phyloP scores from a whole-genome alignment of 176 grass and related monocot genomes.

The Raddia guianensis region DNA sequence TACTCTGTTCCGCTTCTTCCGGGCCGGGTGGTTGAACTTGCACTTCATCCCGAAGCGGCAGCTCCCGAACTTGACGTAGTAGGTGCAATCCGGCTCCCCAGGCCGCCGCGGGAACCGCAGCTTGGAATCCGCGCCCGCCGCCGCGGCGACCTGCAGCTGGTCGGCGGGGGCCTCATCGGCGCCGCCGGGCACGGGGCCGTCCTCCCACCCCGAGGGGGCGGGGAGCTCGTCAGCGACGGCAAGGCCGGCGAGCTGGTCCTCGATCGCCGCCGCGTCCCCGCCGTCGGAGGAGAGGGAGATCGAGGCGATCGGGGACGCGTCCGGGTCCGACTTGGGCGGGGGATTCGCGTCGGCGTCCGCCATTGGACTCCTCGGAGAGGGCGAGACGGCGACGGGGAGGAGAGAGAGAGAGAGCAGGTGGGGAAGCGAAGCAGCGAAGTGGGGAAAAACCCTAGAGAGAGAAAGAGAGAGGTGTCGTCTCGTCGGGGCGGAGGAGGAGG shows the following conservation, averaged over 20 bases:
- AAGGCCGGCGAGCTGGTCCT: conserved; percentile 36
- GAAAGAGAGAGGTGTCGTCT: background rate
- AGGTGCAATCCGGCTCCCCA: conserved; percentile 66
- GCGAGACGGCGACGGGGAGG: background rate
- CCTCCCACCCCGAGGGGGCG: conserved; percentile 56
- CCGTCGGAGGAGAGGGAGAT: conserved; percentile 19
- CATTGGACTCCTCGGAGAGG: conserved; percentile 37
- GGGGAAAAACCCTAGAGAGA: conserved; percentile 44
- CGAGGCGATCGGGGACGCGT: conserved; percentile 30
- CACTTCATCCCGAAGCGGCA: conserved; percentile 84
- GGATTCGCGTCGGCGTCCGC: conserved; percentile 45
- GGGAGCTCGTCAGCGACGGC: conserved; percentile 20
- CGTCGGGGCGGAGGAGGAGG: background rate
- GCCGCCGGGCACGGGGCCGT: background rate
- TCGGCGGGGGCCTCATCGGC: conserved; percentile 10
- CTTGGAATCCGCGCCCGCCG: conserved; percentile 5
- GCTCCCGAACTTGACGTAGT: conserved; percentile 68
- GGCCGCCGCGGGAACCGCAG: conserved; percentile 56
- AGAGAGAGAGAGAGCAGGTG: conserved; percentile 40
- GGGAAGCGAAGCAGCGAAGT: conserved; percentile 26
- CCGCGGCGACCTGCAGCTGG: background rate
- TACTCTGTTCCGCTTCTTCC: conserved; percentile 69
- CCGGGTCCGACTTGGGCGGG: conserved; percentile 32
- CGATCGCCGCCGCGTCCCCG: background rate
- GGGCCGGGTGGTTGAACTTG: conserved; percentile 76